Evolutionary conservation across 2,329 filamentous ascomycete species (phyloP), one percentile per base, ranked within the genome.

Genomic region (Geoglossum cookeanum): DNA sequence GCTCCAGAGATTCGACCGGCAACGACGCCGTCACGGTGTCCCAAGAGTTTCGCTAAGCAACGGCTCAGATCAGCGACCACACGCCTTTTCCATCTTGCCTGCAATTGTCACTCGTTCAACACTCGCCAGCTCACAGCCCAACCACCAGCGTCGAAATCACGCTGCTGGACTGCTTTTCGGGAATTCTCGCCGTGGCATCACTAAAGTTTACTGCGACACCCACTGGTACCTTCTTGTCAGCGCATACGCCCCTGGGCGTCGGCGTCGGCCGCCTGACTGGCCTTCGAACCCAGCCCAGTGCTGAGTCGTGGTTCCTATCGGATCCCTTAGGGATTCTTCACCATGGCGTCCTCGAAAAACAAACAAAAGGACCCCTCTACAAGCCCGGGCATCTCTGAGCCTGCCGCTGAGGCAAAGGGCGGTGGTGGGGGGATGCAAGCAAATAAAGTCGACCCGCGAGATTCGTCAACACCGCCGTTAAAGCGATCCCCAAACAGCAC

Each of bases 401-500:
- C 33, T n/a, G 33, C 29, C 37, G 49, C 30, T 37, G 49, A 35
- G 49, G 30, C 30, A 35, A 53, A 53, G 37, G 49, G 49, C 49
- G 15, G 30, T 17, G 49, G 48, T 33, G 48, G 30, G 15, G 49
- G 30, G 9, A 37, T 8, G n/a, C 17, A 35, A n/a, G 11, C 32
- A 37, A 37, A 7, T 37, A 53, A 35, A 30, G 32, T 53, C 49
- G 30, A 53, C 15, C 39, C 13, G 9, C 49, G 29, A 22, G 49
- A 53, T 17, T 37, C 49, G 15, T 53, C 30, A 53, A 53, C 49
- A 37, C 49, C 49, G 17, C 49, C 49, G 13, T 35, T 53, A n/a
- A 53, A 53, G 49, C 49, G 49, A 53, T 53, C 49, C 5, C 49
- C 49, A 33, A 53, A 53, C 49, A 53, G 33, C 22, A 53, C 49